phyloP scores from a whole-genome alignment of 768 basidiomycete species.

The Rhizopogon sp. region DNA sequence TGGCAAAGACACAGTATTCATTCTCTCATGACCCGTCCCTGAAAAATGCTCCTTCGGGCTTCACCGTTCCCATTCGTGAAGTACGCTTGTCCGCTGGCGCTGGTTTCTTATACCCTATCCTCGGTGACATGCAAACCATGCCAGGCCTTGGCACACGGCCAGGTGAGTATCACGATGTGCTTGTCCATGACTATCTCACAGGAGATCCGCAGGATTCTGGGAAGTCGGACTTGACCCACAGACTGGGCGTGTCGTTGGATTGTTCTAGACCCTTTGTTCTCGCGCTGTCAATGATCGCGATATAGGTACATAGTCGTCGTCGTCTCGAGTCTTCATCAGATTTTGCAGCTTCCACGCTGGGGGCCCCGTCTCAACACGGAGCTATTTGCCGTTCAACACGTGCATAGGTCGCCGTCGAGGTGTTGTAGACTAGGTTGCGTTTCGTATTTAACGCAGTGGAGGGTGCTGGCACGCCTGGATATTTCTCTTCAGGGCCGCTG shows the following conservation, averaged over 20 bases:
- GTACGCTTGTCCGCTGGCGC: slow-evolving; percentile 90
- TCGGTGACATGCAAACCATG: slow-evolving; percentile 99
- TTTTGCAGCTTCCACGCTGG: slow-evolving; percentile 13
- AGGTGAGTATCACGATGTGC: slow-evolving; percentile 37
- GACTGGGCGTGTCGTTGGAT: slow-evolving; percentile 77
- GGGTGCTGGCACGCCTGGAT: neutral
- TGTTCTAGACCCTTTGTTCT: slow-evolving; percentile 52
- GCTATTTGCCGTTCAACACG: slow-evolving; percentile 37
- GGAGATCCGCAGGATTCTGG: slow-evolving; percentile 68
- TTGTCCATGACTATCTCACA: slow-evolving; percentile 5
- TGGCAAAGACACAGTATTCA: slow-evolving; percentile 98
- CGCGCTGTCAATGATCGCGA: slow-evolving; percentile 16
- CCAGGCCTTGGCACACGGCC: slow-evolving; percentile 92
- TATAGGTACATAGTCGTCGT: neutral
- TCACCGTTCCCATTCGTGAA: slow-evolving; percentile 87
- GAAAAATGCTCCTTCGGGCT: slow-evolving; percentile 89
- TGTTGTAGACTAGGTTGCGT: slow-evolving; percentile 13
- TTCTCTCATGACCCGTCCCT: slow-evolving; percentile 92
- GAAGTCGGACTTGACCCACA: slow-evolving; percentile 80
- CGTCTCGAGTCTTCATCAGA: slow-evolving; percentile 14
- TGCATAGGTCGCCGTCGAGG: slow-evolving; percentile 13
- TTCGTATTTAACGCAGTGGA: slow-evolving; percentile 3
- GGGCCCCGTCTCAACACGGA: slow-evolving; percentile 33
- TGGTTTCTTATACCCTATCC: slow-evolving; percentile 91
- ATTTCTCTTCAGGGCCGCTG: neutral